Conservation (phyloP, 352 stramenopile species). For the Phytophthora cactorum region DNA sequence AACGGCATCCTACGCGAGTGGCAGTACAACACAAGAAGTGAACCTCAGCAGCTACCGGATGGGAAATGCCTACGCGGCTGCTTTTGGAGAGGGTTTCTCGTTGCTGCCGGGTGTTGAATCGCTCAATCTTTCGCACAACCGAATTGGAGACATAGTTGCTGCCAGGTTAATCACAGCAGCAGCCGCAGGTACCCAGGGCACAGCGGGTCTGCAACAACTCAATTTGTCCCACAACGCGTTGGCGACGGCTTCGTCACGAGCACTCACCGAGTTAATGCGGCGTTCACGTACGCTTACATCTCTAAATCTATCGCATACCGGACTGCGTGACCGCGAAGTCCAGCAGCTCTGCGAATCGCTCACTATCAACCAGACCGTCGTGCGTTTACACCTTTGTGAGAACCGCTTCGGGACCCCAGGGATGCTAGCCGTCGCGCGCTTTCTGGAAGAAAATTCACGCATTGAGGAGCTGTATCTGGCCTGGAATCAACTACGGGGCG, state of each 20-base stretch:
- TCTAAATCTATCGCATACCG: constrained; percentile 74
- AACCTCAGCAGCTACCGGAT: constrained; percentile 79
- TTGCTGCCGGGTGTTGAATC: constrained; percentile 69
- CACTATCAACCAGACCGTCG: constrained; percentile 71
- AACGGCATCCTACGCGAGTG: constrained; percentile 44
- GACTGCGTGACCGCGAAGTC: constrained; percentile 65
- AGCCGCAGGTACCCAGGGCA: constrained; percentile 8
- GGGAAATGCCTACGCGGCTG: constrained; percentile 61
- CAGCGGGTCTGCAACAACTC: constrained; percentile 53
- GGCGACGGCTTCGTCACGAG: constrained; percentile 40
- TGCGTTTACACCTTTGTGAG: constrained; percentile 72
- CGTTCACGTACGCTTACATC: constrained; percentile 58
- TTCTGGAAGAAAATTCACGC: constrained; percentile 76
- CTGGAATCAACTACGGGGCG: constrained; percentile 77
- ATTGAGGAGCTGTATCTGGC: constrained; percentile 82
- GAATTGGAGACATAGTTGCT: constrained; percentile 66
- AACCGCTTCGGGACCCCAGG: constrained; percentile 69
- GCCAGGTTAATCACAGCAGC: constrained; percentile 56
- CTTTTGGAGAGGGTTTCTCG: constrained; percentile 67
- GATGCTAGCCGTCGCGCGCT: constrained; percentile 70
- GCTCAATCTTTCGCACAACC: constrained; percentile 77
- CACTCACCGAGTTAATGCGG: constrained; percentile 48
- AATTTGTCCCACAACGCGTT: constrained; percentile 75
- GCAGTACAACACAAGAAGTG: constrained; percentile 60
- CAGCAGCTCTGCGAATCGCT: constrained; percentile 78